These are phyloP conservation scores for Hsuehochloa calcarea DNA, from an alignment of 176 grass and related monocot species.

Conservation along the genomic window DNA sequence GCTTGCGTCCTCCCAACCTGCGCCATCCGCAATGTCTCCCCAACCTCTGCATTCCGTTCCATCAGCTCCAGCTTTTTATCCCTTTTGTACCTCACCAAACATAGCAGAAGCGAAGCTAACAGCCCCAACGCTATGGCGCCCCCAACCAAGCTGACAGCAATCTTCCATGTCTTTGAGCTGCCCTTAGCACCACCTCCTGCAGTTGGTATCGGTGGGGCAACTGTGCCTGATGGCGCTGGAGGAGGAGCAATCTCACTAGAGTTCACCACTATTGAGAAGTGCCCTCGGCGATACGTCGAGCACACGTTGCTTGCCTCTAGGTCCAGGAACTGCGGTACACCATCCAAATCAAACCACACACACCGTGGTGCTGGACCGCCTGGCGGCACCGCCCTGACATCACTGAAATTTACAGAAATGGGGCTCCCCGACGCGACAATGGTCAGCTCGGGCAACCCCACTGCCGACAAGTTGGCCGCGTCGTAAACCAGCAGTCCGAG, in stretches of 20 bases:
- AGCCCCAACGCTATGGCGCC: constrained; percentile 41
- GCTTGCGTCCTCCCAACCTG: constrained; percentile 67
- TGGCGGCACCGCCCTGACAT: constrained; percentile 29
- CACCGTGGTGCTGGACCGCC: constrained; percentile 43
- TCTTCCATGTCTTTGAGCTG: constrained; percentile 68
- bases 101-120: constrained; percentile 52
- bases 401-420: constrained; percentile 51
- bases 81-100: constrained; percentile 37
- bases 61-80: constrained; percentile 56
- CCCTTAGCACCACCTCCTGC: constrained; percentile 14
- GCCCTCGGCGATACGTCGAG: constrained; percentile 50
- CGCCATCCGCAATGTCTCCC: constrained; percentile 65
- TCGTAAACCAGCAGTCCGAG: constrained; percentile 78
- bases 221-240: constrained; percentile 28
- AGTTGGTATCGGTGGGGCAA: constrained; percentile 7
- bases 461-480: constrained; percentile 59
- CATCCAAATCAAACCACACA: constrained; percentile 63
- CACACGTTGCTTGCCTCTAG: constrained; percentile 47
- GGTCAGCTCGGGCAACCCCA: constrained; percentile 50
- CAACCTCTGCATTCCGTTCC: constrained; percentile 60
- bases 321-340: constrained; percentile 57
- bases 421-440: constrained; percentile 41
- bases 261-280: constrained; percentile 89
- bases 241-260: constrained; percentile 53
- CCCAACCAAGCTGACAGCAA: constrained; percentile 48